Base-by-base conservation (phyloP, 176 grass and related monocot genomes). In the Triticum turgidum region DNA sequence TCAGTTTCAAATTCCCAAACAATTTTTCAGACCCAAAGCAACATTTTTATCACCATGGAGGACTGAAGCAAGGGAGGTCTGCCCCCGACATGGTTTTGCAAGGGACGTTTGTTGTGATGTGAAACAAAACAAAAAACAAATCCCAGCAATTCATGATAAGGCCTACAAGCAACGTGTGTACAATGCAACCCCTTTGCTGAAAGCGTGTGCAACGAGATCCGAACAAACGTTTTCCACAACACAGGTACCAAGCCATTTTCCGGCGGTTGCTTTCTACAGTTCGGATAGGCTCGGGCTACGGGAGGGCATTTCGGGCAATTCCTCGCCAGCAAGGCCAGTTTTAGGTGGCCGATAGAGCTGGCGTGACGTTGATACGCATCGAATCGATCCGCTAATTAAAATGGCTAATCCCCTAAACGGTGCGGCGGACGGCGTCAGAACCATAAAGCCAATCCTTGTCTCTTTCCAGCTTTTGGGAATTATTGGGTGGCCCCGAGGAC, bases 361-460 rank as follows among this genome's bases (percentile, higher is more conserved):
- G 3, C 11, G 0, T 70, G 77, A 88, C 20, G 38, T 34, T 27
- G 82, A 82, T 44, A 13, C 13, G 63, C 70, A 70, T 45, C 41
- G 30, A 77, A 88, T 88, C 86, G 85, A 88, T 70, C 32, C 38
- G 39, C 52, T 85, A 85, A 82, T 91, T 84, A 87, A 54, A 49
- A 2, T 2, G 11, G 51, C 86, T 91, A 88, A 78, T 78, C 65
- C 81, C 56, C 62, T 85, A 81, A 81, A 71, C 86, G 70, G 70
- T 5, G 65, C 17, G 6, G 65, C 6, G 4, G 39, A 90, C 79
- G 72, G 79, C 69, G 85, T 87, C 47, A 80, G 18, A 24, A 2
- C 49, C 6, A 29, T 63, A 91, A 91, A 91, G 85, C 49, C 84
- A 81, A 87, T 69, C 81, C 80, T 91, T 91, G 85, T 91, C 81